These are phyloP conservation scores for Solanum chmielewskii DNA, from an alignment of 257 asterid genomes.

Conservation along the genomic window DNA sequence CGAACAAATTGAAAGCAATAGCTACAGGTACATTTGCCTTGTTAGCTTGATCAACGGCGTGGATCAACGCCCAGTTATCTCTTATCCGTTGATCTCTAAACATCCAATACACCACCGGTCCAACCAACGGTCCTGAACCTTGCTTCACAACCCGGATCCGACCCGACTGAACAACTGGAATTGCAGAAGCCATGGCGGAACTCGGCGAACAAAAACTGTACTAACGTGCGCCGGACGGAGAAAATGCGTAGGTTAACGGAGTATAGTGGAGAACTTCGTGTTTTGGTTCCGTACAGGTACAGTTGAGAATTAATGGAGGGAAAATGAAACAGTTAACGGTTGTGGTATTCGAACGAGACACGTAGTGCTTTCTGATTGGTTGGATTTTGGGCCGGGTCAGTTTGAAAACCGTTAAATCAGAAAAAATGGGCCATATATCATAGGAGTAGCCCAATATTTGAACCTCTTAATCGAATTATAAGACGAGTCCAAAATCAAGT, in stretches of 20 bases:
- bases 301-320: constrained; percentile 47
- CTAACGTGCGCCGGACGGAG: constrained; percentile 7
- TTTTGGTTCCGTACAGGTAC: background rate
- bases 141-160: constrained; percentile 59
- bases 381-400: background rate
- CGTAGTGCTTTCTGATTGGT: constrained; percentile 29
- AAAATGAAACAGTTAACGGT: constrained; percentile 30
- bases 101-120: constrained; percentile 99
- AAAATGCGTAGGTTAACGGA: background rate
- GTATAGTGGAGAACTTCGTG: background rate
- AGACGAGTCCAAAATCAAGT: too few species aligned
- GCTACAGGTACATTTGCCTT: constrained; percentile 61
- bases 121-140: constrained; percentile 18
- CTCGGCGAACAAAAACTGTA: background rate
- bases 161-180: constrained; percentile 54
- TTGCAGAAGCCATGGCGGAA: constrained; percentile 25
- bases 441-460: background rate
- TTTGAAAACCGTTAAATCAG: background rate
- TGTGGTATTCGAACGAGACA: constrained; percentile 59
- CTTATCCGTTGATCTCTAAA: constrained; percentile 88
- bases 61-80: constrained; percentile 98
- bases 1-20: constrained; percentile 69
- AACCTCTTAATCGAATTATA: background rate
- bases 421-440: background rate
- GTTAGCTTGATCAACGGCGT: constrained; percentile 83